Conservation (phyloP, 2,329 filamentous ascomycete genomes). For the Ambrosiella xylebori region DNA sequence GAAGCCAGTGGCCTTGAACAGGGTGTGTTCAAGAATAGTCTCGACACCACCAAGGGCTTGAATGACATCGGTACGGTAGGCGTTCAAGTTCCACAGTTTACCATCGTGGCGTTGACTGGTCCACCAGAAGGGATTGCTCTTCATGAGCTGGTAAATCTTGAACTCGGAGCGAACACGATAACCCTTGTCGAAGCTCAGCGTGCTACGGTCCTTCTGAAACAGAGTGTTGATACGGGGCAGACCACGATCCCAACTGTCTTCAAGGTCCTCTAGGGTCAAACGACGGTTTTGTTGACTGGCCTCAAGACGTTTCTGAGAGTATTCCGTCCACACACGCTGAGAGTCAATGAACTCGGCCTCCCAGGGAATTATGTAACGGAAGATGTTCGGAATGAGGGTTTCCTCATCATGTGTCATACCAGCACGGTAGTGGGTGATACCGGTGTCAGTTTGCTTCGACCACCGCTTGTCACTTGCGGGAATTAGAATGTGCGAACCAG, state of each 20-base stretch:
- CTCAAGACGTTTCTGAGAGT: slow-evolving; percentile 92
- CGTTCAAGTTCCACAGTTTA: slow-evolving; percentile 93
- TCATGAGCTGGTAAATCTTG: slow-evolving; percentile 97
- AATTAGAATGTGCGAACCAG: slow-evolving; percentile 92
- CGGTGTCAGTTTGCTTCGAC: slow-evolving; percentile 95
- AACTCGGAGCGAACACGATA: slow-evolving; percentile 93
- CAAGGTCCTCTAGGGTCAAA: slow-evolving; percentile 84
- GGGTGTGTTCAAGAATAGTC: slow-evolving; percentile 88
- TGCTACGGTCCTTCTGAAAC: slow-evolving; percentile 97
- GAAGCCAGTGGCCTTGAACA: slow-evolving; percentile 95
- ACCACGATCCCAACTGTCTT: slow-evolving; percentile 97
- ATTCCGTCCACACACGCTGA: slow-evolving; percentile 97
- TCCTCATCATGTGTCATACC: slow-evolving; percentile 98
- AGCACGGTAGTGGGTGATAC: slow-evolving; percentile 88
- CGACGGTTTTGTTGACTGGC: slow-evolving; percentile 94
- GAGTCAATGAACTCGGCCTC: slow-evolving; percentile 98
- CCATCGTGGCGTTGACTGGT: slow-evolving; percentile 93
- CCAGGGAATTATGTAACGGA: slow-evolving; percentile 98
- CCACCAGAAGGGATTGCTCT: slow-evolving; percentile 99
- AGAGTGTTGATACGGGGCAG: slow-evolving; percentile 94
- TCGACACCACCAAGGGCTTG: slow-evolving; percentile 93
- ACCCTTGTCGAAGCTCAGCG: slow-evolving; percentile 93
- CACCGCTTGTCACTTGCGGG: slow-evolving; percentile 94
- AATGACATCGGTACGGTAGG: slow-evolving; percentile 91
- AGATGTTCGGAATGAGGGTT: slow-evolving; percentile 95